Evolutionary conservation across 1,139 yeast species (phyloP), one percentile per base, ranked within the genome.

Genomic region (Candida buenavistaensis): DNA sequence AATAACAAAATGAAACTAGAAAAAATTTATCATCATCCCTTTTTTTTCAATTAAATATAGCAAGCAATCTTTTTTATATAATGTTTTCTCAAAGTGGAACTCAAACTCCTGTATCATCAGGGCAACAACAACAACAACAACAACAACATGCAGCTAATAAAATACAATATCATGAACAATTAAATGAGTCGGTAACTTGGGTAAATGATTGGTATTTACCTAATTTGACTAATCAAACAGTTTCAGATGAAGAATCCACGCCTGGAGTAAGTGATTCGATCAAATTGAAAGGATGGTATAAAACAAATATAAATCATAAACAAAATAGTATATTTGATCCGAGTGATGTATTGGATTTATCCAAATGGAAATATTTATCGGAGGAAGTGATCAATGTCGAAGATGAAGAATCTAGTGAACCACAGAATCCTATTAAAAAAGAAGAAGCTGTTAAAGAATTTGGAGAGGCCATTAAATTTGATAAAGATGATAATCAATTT

Each of bases 201-300:
- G 53, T 63, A 27, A 62, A 64, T 30, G 72, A 63, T 37, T 67
- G 73, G 73, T 64, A 63, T 48, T 47, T 51, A 17, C 71, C 72
- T 20, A 50, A 59, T 47, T 47, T 50, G 26, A 68, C 69, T 17
- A 47, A 55, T n/a, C n/a, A n/a, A n/a, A n/a, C n/a, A n/a, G n/a
- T n/a, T n/a, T n/a, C n/a, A 23, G 29, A 35, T 5, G 43, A 44
- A 16, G 30, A 40, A 7, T 37, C 46, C 11, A 37, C 49, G 4
- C 45, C 50, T 9, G 47, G 43, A n/a, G 33, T 54, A 13, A 55
- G 54, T 26, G 40, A 44, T 27, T 35, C 46, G 6, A 35, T 44
- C 8, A 39, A 45, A 24, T 49, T 70, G 36, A 68, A 63, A 47
- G 73, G 74, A 6, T 70, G 76, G 76, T 56, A 54, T 46, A 64